Evolutionary conservation across 139 green algal genomes (phyloP).

Genomic region (Closterium sp.): DNA sequence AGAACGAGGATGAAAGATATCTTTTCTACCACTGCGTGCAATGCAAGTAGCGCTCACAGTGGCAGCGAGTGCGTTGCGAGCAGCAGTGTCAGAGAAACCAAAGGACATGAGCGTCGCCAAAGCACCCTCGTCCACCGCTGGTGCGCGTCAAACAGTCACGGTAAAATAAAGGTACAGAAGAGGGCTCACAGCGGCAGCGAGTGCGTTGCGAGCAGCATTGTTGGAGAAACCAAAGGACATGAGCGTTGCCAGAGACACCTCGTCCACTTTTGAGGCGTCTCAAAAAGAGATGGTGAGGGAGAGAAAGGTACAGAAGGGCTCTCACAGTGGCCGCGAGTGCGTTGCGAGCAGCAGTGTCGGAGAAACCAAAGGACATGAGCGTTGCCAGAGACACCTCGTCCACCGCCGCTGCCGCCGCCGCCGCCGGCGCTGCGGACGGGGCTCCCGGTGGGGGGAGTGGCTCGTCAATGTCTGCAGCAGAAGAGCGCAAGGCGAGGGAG

Average conservation of each 20-base stretch:
- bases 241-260: constrained; percentile 9
- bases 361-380: background rate
- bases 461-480: no score
- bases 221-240: background rate
- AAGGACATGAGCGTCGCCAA: background rate
- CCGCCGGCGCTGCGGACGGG: background rate
- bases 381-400: constrained; percentile 6
- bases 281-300: background rate
- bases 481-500: no score
- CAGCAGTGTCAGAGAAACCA: constrained; percentile 7
- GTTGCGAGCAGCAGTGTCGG: constrained; percentile 18
- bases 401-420: background rate
- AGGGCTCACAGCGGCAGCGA: constrained; percentile 11
- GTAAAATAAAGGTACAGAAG: background rate
- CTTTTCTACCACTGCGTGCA: no score
- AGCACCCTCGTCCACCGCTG: background rate
- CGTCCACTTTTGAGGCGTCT: no score
- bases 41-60: no score
- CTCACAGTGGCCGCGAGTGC: constrained; percentile 23
- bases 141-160: background rate
- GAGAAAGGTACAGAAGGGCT: background rate
- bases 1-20: no score
- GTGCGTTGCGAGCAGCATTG: constrained; percentile 21
- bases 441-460: background rate
- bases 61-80: background rate